Evolutionary conservation across 2,329 filamentous ascomycete species (phyloP), one percentile per base, ranked within the genome.

Genomic region (Cladosporium austrohemisphaericum): DNA sequence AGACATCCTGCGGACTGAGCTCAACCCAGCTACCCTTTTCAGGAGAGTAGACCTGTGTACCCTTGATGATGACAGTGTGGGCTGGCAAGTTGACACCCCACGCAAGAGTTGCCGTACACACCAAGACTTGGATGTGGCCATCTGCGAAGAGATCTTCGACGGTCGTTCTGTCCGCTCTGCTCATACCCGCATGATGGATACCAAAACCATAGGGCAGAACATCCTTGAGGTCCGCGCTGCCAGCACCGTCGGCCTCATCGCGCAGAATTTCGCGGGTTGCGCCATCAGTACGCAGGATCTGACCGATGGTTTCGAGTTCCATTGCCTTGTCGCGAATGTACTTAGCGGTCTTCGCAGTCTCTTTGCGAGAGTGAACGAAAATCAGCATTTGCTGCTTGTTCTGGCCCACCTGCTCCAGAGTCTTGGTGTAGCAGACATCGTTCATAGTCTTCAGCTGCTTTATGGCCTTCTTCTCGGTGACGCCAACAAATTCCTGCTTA

Each of bases 361-460:
- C 94, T 65, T 98, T 98, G 61, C 93, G 81, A 28, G 94, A 98
- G 67, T 98, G 94, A 5, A 98, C 93, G 64, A 98, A 98, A 52
- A 98, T 95, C 31, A 98, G 81, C 91, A 98, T 96, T 68, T 98
- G 93, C 61, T 98, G 95, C 55, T 88, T 83, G 63, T 94, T 86
- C 52, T 86, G 84, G 5, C 93, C 93, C 23, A 96, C 92, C 65
- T 97, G 92, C 68, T 98, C 93, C 48, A 98, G 80, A 22, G 96
- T 91, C 69, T 98, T 98, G 56, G 85, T 94, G 69, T 98, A 98
- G 51, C 90, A 96, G 48, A 98, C 91, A 60, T 98, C 93, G 64
- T 98, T 98, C 93, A 98, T 98, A 1, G 88, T 94, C 77, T 97
- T 96, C 48, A 98, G 76, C 68, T 98, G 93, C 71, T 97, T 98